Evolutionary conservation across 352 stramenopile genomes (phyloP).

Genomic region (Hyphochytrium catenoides): DNA sequence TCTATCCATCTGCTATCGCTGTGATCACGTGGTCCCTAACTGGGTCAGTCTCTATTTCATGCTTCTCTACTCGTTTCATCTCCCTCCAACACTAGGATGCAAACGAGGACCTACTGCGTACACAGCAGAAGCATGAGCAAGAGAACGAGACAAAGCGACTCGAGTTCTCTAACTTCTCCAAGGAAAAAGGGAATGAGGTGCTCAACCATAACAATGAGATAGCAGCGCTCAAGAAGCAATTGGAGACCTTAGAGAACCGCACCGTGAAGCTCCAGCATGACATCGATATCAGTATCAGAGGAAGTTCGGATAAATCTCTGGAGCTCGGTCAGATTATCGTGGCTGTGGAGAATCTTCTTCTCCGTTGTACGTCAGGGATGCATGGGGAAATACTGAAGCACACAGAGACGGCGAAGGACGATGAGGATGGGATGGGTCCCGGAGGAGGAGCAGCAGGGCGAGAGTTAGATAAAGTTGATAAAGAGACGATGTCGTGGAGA

Average conservation of each 20-base stretch:
- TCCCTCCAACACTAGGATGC: too few species aligned
- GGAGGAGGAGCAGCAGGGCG: slow-evolving; percentile 5
- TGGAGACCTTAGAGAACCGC: slow-evolving; percentile 35
- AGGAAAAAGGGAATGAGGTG: slow-evolving; percentile 72
- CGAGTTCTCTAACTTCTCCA: slow-evolving; percentile 55
- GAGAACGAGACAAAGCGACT: slow-evolving; percentile 56
- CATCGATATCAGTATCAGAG: slow-evolving; percentile 48
- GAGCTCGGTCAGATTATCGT: slow-evolving; percentile 69
- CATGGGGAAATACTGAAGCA: slow-evolving; percentile 65
- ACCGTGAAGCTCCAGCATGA: slow-evolving; percentile 58
- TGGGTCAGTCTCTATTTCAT: too few species aligned
- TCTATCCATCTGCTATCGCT: too few species aligned
- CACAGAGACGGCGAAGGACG: slow-evolving; percentile 17
- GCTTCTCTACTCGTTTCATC: too few species aligned
- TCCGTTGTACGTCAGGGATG: slow-evolving; percentile 50
- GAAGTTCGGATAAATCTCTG: slow-evolving; percentile 66
- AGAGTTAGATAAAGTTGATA: slow-evolving; percentile 3
- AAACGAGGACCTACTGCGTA: slow-evolving; percentile 45
- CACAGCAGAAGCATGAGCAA: slow-evolving; percentile 47
- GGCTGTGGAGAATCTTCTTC: slow-evolving; percentile 52
- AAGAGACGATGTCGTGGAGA: slow-evolving; percentile 4
- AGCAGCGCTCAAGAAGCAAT: slow-evolving; percentile 42
- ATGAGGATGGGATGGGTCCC: background rate
- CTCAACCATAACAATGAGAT: slow-evolving; percentile 74
- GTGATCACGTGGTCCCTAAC: too few species aligned